Conservation (phyloP, 108 stramenopile species). For the Hondaea fermentalgiana region DNA sequence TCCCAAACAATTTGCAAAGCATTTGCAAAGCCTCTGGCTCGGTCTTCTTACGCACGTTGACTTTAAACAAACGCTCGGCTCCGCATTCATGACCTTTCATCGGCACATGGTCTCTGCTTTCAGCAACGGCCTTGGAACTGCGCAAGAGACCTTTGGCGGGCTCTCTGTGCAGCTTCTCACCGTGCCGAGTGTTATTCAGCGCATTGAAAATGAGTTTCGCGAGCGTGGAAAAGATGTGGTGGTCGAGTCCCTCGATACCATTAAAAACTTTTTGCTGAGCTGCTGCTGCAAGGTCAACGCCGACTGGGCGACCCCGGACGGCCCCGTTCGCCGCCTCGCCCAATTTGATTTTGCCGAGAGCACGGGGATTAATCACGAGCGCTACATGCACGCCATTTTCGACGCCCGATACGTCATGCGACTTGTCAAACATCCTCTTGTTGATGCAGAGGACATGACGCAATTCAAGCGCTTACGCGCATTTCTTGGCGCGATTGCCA, state of each 20-base stretch:
- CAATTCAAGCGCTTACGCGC: not conserved
- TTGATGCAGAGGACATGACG: not conserved
- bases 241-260: not conserved
- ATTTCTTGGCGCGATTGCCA: not conserved
- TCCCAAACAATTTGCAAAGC: not conserved
- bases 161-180: not conserved
- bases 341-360: not conserved
- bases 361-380: not conserved
- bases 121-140: not conserved
- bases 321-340: not conserved
- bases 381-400: not conserved
- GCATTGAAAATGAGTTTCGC: not conserved
- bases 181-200: not conserved
- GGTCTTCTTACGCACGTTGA: not conserved
- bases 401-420: not conserved
- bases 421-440: not conserved
- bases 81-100: not conserved
- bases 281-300: not conserved
- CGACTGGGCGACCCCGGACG: not conserved
- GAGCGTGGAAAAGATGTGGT: not conserved
- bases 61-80: not conserved
- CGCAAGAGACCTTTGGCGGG: not conserved
- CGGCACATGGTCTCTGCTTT: not conserved
- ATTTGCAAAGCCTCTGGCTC: not conserved
- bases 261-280: not conserved